These are phyloP conservation scores for Schwanniomyces yamadae DNA, from an alignment of 805 yeast species.

Conservation along the genomic window DNA sequence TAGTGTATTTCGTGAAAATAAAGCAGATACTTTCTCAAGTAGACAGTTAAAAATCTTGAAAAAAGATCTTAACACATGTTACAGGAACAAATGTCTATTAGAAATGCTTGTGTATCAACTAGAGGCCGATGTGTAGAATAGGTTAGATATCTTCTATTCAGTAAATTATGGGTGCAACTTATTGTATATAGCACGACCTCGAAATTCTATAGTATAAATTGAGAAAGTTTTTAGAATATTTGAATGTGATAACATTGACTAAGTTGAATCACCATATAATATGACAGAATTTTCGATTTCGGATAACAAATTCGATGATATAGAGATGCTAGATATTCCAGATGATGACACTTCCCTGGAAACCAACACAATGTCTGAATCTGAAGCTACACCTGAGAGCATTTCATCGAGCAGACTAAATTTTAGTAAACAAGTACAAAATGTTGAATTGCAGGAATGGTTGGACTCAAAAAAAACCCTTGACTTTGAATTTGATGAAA, in stretches of 20 bases:
- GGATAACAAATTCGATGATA: slow-evolving; percentile 30
- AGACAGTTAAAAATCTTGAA: not conserved
- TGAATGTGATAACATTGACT: not conserved
- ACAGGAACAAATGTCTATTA: slow-evolving; percentile 12
- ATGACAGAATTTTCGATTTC: slow-evolving; percentile 7
- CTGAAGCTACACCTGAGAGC: slow-evolving; percentile 9
- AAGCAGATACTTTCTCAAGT: not conserved
- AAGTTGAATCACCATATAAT: too few relatives aligned
- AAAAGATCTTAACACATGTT: slow-evolving; percentile 12
- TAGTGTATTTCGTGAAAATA: not conserved
- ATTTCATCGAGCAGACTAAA: slow-evolving; percentile 1
- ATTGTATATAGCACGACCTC: too few relatives aligned
- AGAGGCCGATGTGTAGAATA: slow-evolving; percentile 2
- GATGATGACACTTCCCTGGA: slow-evolving; percentile 31
- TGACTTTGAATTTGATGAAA: slow-evolving; percentile 42
- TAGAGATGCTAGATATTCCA: slow-evolving; percentile 45
- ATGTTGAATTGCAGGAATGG: slow-evolving; percentile 47
- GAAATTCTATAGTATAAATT: too few relatives aligned
- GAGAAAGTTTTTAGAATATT: not conserved
- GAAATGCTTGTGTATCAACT: slow-evolving; percentile 13
- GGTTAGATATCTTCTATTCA: too few relatives aligned
- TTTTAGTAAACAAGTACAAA: slow-evolving; percentile 8
- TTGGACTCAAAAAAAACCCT: slow-evolving; percentile 34
- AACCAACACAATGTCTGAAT: slow-evolving; percentile 24
- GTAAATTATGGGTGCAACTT: too few relatives aligned